A percentile compares a stretch with the other conserved stretches of the same genome.
phyloP scores from a whole-genome alignment of 2,329 filamentous ascomycete genomes.

The Diaporthe sp. region DNA sequence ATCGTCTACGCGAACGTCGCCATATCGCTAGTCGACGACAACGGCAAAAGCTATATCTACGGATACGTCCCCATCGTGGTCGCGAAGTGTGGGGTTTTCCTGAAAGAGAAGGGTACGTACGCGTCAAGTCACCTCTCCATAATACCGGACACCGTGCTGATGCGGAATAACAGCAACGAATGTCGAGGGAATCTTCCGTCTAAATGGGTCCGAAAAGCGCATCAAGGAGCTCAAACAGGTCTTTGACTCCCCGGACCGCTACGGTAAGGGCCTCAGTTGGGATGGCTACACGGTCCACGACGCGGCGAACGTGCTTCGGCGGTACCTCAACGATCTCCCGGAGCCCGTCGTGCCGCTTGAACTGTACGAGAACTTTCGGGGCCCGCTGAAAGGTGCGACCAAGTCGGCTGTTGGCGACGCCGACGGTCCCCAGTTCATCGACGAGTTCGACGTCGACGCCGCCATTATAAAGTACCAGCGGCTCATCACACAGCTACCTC shows the following conservation, averaged over 20 bases:
- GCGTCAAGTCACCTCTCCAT: neutral
- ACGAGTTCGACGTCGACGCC: conserved; percentile 77
- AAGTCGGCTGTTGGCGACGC: conserved; percentile 79
- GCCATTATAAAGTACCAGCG: conserved; percentile 88
- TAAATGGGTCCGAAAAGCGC: conserved; percentile 95
- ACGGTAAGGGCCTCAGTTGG: conserved; percentile 97
- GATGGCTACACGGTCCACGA: conserved; percentile 98
- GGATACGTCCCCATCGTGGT: conserved; percentile 99
- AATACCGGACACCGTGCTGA: conserved; percentile 36
- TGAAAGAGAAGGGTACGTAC: conserved; percentile 93
- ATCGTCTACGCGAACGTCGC: conserved; percentile 98
- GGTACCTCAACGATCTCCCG: conserved; percentile 95
- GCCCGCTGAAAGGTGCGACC: conserved; percentile 78
- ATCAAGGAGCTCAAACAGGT: conserved; percentile 95
- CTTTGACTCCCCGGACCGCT: conserved; percentile 94
- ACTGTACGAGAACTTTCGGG: conserved; percentile 90
- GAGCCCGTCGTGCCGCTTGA: conserved; percentile 96
- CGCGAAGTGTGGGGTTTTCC: conserved; percentile 95
- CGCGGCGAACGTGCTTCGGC: conserved; percentile 93
- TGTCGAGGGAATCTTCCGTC: conserved; percentile 94
- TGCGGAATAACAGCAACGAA: conserved; percentile 75
- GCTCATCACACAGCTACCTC: conserved; percentile 91
- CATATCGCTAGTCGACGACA: conserved; percentile 92
- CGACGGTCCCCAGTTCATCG: conserved; percentile 76
- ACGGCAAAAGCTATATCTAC: conserved; percentile 96